These are phyloP conservation scores for Stagonosporopsis tanaceti DNA, from an alignment of 2,329 filamentous ascomycete genomes.

Conservation along the genomic window DNA sequence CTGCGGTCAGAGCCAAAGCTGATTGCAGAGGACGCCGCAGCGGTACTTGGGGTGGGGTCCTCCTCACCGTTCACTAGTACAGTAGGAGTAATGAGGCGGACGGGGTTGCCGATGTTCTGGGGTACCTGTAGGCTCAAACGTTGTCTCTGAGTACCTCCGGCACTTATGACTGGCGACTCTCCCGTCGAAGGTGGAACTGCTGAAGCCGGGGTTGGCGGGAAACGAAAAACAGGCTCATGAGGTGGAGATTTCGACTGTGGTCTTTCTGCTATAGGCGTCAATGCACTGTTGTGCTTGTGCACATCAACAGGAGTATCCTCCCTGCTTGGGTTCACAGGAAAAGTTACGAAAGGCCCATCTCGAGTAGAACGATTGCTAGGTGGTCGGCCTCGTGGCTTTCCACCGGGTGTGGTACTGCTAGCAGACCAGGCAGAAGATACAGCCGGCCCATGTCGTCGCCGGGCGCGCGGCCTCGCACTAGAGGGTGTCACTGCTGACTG, in stretches of 20 bases:
- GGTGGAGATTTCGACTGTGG: constrained; percentile 51
- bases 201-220: constrained; percentile 51
- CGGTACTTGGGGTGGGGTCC: constrained; percentile 35
- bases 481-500: constrained; percentile 77
- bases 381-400: constrained; percentile 80
- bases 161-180: constrained; percentile 20
- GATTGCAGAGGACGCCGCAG: constrained; percentile 34
- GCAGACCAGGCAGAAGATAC: constrained; percentile 91
- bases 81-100: constrained; percentile 68
- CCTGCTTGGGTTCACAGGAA: constrained; percentile 67
- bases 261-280: constrained; percentile 56
- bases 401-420: constrained; percentile 66
- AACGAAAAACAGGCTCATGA: constrained; percentile 47
- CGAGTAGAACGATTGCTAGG: constrained; percentile 73
- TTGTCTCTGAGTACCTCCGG: constrained; percentile 36
- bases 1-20: constrained; percentile 29
- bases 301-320: constrained; percentile 58
- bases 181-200: constrained; percentile 33
- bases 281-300: constrained; percentile 50
- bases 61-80: constrained; percentile 62
- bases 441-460: constrained; percentile 79
- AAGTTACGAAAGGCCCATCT: constrained; percentile 74
- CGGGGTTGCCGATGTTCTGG: constrained; percentile 65
- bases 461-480: constrained; percentile 56
- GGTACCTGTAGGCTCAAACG: constrained; percentile 70